Evolutionary conservation across 2,329 filamentous ascomycete genomes (phyloP).

Genomic region (Penicillium hordei): DNA sequence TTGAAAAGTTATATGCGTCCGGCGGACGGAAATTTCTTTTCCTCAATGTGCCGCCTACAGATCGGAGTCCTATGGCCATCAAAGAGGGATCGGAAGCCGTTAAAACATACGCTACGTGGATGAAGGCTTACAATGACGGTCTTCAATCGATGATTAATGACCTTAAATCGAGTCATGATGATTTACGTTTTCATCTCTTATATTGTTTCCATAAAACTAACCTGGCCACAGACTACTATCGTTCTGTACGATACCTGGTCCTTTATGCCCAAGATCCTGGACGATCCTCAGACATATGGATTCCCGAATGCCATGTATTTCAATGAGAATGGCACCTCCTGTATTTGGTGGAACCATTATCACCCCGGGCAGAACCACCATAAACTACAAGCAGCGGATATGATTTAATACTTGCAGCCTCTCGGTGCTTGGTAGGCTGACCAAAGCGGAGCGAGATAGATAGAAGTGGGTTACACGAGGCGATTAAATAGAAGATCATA

Average conservation of each 20-base stretch:
- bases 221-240: slow-evolving; percentile 18
- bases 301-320: slow-evolving; percentile 24
- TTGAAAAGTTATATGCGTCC: slow-evolving; percentile 52
- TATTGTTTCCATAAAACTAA: no score
- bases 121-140: no score
- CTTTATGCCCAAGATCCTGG: slow-evolving; percentile 33
- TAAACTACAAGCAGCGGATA: slow-evolving; percentile 30
- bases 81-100: no score
- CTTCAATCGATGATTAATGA: no score
- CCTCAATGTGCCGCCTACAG: no score
- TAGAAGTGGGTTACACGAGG: neutral
- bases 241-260: slow-evolving; percentile 32
- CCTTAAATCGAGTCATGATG: no score
- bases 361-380: slow-evolving; percentile 34
- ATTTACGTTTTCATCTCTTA: no score
- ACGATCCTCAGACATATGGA: slow-evolving; percentile 28
- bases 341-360: slow-evolving; percentile 37
- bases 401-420: slow-evolving; percentile 8
- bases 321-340: slow-evolving; percentile 8
- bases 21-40: slow-evolving; percentile 32
- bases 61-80: no score
- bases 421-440: neutral
- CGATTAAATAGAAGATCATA: neutral
- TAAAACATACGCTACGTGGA: no score
- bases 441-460: neutral